Conservation (phyloP, 2,329 filamentous ascomycete species). For the Phoma sp. region DNA sequence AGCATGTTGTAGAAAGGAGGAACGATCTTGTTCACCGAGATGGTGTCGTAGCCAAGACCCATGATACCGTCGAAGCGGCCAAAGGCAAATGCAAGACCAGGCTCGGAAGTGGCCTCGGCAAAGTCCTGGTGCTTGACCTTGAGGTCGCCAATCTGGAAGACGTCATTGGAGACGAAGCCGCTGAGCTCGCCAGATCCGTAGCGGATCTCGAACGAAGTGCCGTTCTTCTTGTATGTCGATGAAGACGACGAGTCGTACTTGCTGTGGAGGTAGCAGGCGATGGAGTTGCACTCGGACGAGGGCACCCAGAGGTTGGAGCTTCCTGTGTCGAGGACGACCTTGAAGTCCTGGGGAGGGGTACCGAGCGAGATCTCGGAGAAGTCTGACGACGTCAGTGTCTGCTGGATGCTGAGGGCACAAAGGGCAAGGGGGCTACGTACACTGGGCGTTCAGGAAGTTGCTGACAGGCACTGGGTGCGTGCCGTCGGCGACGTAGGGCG, state of each 20-base stretch:
- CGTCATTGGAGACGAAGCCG: conserved; percentile 92
- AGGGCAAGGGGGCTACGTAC: conserved; percentile 62
- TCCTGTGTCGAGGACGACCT: conserved; percentile 97
- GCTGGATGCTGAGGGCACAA: neutral
- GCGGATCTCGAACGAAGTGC: conserved; percentile 86
- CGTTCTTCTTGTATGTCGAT: conserved; percentile 92
- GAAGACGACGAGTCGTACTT: conserved; percentile 95
- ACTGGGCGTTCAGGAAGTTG: conserved; percentile 99
- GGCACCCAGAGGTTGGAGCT: conserved; percentile 99
- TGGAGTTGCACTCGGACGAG: conserved; percentile 86
- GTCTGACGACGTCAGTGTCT: conserved; percentile 59
- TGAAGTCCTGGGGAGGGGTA: conserved; percentile 91
- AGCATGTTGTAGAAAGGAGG: conserved; percentile 98
- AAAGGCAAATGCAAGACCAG: conserved; percentile 96
- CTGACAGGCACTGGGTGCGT: conserved; percentile 84
- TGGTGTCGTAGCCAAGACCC: conserved; percentile 91
- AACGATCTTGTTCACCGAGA: conserved; percentile 94
- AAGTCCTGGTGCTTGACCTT: conserved; percentile 90
- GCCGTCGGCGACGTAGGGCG: conserved; percentile 69
- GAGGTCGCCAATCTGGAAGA: conserved; percentile 85
- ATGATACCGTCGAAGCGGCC: conserved; percentile 97
- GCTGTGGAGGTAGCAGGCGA: conserved; percentile 95
- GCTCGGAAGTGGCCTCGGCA: conserved; percentile 93
- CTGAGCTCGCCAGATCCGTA: conserved; percentile 95
- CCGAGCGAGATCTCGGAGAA: conserved; percentile 96